phyloP scores from a whole-genome alignment of 2,329 filamentous ascomycete genomes.

The Claviceps purpurea region DNA sequence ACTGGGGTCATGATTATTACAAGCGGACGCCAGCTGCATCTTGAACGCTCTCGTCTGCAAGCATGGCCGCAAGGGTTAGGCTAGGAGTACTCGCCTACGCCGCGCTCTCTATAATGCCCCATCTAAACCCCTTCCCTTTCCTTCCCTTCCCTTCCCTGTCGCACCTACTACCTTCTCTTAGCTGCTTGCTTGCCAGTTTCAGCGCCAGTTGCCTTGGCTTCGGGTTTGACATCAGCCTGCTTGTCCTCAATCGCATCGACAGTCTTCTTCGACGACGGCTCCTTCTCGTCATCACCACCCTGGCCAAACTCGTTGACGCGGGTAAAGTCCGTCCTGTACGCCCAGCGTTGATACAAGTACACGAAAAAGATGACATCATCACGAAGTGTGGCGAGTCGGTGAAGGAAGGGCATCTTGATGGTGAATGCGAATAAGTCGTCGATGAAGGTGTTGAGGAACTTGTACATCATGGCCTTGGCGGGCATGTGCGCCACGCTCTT shows the following conservation, averaged over 20 bases:
- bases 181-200: constrained; percentile 29
- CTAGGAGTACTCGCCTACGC: no score
- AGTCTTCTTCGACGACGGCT: constrained; percentile 22
- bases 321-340: constrained; percentile 81
- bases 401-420: constrained; percentile 96
- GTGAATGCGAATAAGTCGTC: constrained; percentile 98
- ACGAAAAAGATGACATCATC: constrained; percentile 98
- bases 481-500: constrained; percentile 97
- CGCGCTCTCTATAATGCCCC: no score
- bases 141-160: no score
- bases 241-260: constrained; percentile 22
- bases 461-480: constrained; percentile 91
- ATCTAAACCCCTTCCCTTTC: no score
- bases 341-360: constrained; percentile 88
- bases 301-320: constrained; percentile 97
- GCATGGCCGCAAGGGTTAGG: no score
- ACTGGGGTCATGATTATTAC: no score
- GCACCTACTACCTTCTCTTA: constrained; percentile 23
- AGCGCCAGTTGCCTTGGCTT: constrained; percentile 35
- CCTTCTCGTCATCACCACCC: constrained; percentile 79
- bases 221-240: constrained; percentile 19
- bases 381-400: constrained; percentile 79
- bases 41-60: no score
- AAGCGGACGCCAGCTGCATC: no score
- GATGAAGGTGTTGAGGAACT: constrained; percentile 97